phyloP scores from a whole-genome alignment of 768 basidiomycete species.

The Punctularia strigosozonata region DNA sequence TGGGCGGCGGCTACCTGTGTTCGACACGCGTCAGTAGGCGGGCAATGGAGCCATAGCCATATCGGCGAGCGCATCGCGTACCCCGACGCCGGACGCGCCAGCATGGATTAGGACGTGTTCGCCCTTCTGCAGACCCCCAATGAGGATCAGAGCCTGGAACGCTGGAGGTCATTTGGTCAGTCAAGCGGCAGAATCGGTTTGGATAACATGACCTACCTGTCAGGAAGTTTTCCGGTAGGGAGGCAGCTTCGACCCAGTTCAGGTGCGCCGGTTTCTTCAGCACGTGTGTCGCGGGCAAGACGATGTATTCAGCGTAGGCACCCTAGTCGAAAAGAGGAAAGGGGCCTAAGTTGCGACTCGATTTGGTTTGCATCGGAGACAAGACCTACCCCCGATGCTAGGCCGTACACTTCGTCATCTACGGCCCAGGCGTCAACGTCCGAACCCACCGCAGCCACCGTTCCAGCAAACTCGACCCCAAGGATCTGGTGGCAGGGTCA shows the following conservation, averaged over 20 bases:
- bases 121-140: slow-evolving; percentile 55
- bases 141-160: slow-evolving; percentile 52
- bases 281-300: slow-evolving; percentile 50
- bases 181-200: background rate
- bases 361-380: background rate
- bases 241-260: slow-evolving; percentile 77
- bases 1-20: slow-evolving; percentile 88
- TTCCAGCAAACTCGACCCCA: slow-evolving; percentile 82
- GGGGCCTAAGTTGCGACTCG: background rate
- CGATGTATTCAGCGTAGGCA: slow-evolving; percentile 84
- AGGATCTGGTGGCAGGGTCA: no score
- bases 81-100: slow-evolving; percentile 82
- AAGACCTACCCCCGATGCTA: slow-evolving; percentile 62
- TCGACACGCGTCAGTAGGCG: no score
- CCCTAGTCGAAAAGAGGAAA: slow-evolving; percentile 35
- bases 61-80: no score
- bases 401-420: slow-evolving; percentile 68
- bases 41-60: no score
- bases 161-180: slow-evolving; percentile 22
- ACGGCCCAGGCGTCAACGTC: slow-evolving; percentile 41
- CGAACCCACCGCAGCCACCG: slow-evolving; percentile 40
- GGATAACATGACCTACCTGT: slow-evolving; percentile 42
- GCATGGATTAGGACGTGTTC: slow-evolving; percentile 83
- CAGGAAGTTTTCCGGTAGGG: slow-evolving; percentile 79
- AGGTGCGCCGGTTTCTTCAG: slow-evolving; percentile 64